phyloP scores from a whole-genome alignment of 805 yeast species.

The Saturnispora zaruensis region DNA sequence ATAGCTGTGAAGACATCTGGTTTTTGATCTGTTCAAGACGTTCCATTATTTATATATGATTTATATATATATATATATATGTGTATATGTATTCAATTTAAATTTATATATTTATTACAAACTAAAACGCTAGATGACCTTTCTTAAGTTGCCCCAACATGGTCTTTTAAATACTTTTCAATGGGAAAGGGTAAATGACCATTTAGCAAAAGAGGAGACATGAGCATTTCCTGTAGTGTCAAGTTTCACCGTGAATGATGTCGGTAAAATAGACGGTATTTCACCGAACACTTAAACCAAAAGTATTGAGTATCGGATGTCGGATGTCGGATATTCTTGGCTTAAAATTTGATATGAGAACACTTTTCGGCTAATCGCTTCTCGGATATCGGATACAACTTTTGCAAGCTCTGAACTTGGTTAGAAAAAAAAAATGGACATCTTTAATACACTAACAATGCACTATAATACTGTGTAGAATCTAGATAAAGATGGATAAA shows the following conservation, averaged over 20 bases:
- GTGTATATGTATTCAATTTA: background rate
- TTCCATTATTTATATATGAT: conserved; percentile 10
- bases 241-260: background rate
- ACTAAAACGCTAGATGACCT: background rate
- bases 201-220: background rate
- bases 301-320: background rate
- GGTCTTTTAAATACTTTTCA: background rate
- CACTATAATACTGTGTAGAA: background rate
- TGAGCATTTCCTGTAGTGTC: background rate
- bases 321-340: background rate
- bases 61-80: too few species aligned
- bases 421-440: background rate
- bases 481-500: background rate
- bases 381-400: background rate
- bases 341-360: background rate
- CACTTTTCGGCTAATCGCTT: background rate
- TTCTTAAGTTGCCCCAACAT: background rate
- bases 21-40: conserved; percentile 12
- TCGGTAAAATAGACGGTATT: background rate
- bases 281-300: too few species aligned
- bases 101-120: too few species aligned
- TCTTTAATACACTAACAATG: background rate
- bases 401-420: background rate
- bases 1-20: conserved; percentile 21
- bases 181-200: background rate